Conservation (phyloP, 768 basidiomycete species). For the Candolleomyces eurysporus region DNA sequence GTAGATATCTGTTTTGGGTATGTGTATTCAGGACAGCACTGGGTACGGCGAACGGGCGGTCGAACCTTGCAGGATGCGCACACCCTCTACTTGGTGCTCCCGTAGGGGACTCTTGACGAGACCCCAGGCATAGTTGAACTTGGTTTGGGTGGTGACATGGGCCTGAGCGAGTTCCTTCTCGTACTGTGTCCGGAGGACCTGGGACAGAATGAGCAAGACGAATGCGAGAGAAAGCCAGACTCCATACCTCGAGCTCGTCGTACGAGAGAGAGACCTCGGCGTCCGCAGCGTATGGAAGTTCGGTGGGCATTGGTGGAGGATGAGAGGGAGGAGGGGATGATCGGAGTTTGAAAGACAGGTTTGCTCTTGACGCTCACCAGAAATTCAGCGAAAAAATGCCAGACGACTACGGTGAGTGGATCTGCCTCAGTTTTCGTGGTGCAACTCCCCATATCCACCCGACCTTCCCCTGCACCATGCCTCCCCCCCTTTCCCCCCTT, state of each 20-base stretch:
- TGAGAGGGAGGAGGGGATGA: constrained; percentile 10
- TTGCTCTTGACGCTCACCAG: constrained; percentile 18
- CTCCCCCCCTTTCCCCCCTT: constrained; percentile 16
- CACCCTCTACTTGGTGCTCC: constrained; percentile 90
- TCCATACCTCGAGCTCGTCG: constrained; percentile 82
- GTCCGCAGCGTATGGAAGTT: constrained; percentile 94
- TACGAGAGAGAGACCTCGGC: constrained; percentile 85
- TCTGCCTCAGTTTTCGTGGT: constrained; percentile 43
- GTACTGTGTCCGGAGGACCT: constrained; percentile 88
- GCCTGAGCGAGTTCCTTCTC: constrained; percentile 81
- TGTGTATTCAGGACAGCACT: constrained; percentile 1
- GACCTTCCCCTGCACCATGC: constrained; percentile 48
- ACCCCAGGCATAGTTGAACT: constrained; percentile 98
- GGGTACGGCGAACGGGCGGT: neutral
- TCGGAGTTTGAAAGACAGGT: constrained; percentile 38
- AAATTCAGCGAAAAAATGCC: constrained; percentile 26
- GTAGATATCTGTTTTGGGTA: constrained; percentile 71
- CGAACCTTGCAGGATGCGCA: constrained; percentile 84
- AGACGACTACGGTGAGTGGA: constrained; percentile 57
- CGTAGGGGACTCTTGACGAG: constrained; percentile 86
- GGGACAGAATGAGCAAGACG: constrained; percentile 4
- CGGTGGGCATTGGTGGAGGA: constrained; percentile 56
- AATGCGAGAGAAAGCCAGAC: neutral
- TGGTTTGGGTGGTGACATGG: constrained; percentile 91
- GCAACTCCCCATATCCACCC: constrained; percentile 33